A percentile compares a stretch with the other conserved stretches of the same genome.
These are phyloP conservation scores for Pichia exigua DNA, from an alignment of 805 yeast genomes.

Conservation along the genomic window DNA sequence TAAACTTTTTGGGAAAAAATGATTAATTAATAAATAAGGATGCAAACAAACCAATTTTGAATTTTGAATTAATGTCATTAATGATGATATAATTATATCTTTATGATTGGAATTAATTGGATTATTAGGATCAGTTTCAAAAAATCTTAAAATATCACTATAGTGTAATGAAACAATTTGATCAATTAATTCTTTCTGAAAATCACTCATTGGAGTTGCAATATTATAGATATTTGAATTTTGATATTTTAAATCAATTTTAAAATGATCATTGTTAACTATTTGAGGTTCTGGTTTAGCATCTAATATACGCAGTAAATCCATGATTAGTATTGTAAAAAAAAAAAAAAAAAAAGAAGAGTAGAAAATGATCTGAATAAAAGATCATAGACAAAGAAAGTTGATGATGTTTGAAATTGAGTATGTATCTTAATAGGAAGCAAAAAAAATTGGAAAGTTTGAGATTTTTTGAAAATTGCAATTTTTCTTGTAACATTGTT, in stretches of 20 bases:
- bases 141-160: constrained; percentile 80
- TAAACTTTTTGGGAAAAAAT: constrained; percentile 75
- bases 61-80: constrained; percentile 67
- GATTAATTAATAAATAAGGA: constrained; percentile 79
- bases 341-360: too few relatives aligned
- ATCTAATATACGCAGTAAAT: constrained; percentile 65
- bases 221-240: constrained; percentile 60
- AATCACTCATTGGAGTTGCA: constrained; percentile 77
- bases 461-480: too few relatives aligned
- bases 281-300: constrained; percentile 80
- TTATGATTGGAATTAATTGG: constrained; percentile 20
- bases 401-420: too few relatives aligned
- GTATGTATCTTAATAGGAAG: too few relatives aligned
- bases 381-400: too few relatives aligned
- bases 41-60: constrained; percentile 79
- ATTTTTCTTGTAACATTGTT: too few relatives aligned
- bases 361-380: too few relatives aligned
- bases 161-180: constrained; percentile 89
- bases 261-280: constrained; percentile 45
- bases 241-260: constrained; percentile 30
- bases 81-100: constrained; percentile 57
- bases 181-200: constrained; percentile 83
- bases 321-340: constrained; percentile 39
- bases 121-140: constrained; percentile 45
- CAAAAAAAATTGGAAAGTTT: too few relatives aligned